Conservation (phyloP, 2,329 filamentous ascomycete species). For the Bipolaris oryzae region DNA sequence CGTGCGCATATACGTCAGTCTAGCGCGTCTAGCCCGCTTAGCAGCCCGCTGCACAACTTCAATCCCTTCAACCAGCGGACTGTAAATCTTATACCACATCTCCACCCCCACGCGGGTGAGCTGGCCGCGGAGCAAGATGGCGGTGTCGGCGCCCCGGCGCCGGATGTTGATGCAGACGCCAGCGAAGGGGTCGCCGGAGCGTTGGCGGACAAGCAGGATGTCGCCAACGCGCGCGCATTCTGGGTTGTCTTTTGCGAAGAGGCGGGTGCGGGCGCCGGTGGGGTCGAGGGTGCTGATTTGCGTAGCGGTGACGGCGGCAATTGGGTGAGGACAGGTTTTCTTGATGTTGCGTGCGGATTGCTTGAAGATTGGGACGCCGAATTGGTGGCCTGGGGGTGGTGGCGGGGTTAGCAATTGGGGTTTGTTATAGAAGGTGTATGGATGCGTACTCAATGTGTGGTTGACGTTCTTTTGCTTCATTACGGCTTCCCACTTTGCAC, state of each 20-base stretch:
- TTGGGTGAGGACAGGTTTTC: conserved; percentile 67
- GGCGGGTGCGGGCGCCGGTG: conserved; percentile 76
- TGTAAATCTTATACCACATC: conserved; percentile 98
- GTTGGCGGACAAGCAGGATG: conserved; percentile 86
- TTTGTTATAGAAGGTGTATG: not conserved
- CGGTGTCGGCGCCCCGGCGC: conserved; percentile 82
- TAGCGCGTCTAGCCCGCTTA: conserved; percentile 84
- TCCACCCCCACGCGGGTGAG: conserved; percentile 87
- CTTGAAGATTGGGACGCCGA: conserved; percentile 58
- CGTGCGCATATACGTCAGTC: conserved; percentile 84
- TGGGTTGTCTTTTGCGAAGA: conserved; percentile 78
- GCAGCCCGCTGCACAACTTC: conserved; percentile 87
- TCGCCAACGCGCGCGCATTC: conserved; percentile 86
- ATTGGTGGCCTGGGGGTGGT: conserved; percentile 27
- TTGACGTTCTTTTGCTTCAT: conserved; percentile 22
- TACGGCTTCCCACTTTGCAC: conserved; percentile 17
- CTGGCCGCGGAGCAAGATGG: conserved; percentile 83
- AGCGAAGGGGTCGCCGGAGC: conserved; percentile 84
- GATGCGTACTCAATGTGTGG: conserved; percentile 17
- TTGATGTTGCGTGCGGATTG: conserved; percentile 61
- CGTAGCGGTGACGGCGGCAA: conserved; percentile 68
- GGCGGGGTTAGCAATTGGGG: conserved; percentile 4
- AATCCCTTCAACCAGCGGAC: conserved; percentile 84
- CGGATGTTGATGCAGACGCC: conserved; percentile 89
- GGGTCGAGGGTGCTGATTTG: conserved; percentile 82